phyloP scores from a whole-genome alignment of 1,139 yeast genomes.

The Martiniozyma asiatica region DNA sequence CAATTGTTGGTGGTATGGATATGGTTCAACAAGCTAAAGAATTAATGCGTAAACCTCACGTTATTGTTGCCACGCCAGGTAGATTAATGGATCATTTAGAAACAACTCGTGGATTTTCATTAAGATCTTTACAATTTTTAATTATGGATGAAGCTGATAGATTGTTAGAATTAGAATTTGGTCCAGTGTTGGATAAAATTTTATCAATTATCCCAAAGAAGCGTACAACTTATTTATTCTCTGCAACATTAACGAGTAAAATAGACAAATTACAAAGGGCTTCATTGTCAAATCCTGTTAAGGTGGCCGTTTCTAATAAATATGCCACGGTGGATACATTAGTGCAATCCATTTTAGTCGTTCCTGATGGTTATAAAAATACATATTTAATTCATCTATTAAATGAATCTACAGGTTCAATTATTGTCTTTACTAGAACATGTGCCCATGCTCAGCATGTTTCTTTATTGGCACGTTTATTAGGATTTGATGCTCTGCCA shows the following conservation, averaged over 20 bases:
- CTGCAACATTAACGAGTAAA: slow-evolving; percentile 94
- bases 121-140: slow-evolving; percentile 67
- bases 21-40: slow-evolving; percentile 97
- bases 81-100: slow-evolving; percentile 92
- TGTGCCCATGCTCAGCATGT: slow-evolving; percentile 93
- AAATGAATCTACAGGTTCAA: slow-evolving; percentile 74
- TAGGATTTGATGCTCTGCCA: slow-evolving; percentile 87
- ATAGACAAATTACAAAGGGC: slow-evolving; percentile 93
- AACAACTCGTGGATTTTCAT: slow-evolving; percentile 82
- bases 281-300: slow-evolving; percentile 76
- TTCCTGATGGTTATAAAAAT: slow-evolving; percentile 87
- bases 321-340: slow-evolving; percentile 90
- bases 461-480: slow-evolving; percentile 63
- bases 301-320: slow-evolving; percentile 79
- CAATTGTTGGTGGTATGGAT: slow-evolving; percentile 96
- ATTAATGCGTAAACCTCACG: slow-evolving; percentile 85
- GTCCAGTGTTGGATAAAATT: slow-evolving; percentile 84
- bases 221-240: slow-evolving; percentile 77
- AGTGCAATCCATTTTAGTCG: slow-evolving; percentile 80
- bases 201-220: slow-evolving; percentile 74
- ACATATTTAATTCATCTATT: slow-evolving; percentile 73
- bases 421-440: slow-evolving; percentile 85
- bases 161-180: slow-evolving; percentile 97
- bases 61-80: slow-evolving; percentile 95
- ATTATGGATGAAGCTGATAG: slow-evolving; percentile 97